Base-by-base conservation (phyloP, 805 yeast species). In the Ogataea paraovalis region DNA sequence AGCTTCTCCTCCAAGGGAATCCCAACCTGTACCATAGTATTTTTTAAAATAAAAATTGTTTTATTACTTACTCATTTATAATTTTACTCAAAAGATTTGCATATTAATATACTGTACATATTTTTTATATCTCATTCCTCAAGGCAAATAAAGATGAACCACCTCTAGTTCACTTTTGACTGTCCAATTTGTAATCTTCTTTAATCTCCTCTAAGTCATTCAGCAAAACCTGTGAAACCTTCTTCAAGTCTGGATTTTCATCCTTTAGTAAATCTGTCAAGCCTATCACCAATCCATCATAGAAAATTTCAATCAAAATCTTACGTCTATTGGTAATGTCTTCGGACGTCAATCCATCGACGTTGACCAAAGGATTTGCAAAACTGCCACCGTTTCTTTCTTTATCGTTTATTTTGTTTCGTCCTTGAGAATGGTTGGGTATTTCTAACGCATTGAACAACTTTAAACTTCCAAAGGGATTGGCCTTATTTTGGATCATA, bases 381-480 rank as follows among this genome's bases (percentile, higher is more conserved):
- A 37, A 48, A n/a, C 64, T 45, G 28, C 19, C 42, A 9, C 8
- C 7, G 4, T 13, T n/a, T 3, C n/a, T 6, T 4, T 7, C 14
- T 30, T 23, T 32, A 16, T 38, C 22, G 14, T 22, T 37, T 19
- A 13, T 33, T 20, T 39, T 32, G 16, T 13, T 42, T 38, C 16
- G 51, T 42, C 33, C 19, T 16, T 43, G 42, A 13, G 46, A 43
- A 19, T 44, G 36, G 21, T 32, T 39, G 27, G 47, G 46, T 34
- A 49, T 44, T 43, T 72, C 76, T 19, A 50, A 19, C 28, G 69
- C 70, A 2, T 74, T 68, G 58, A 81, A 84, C 23, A 88, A 67
- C 56, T 80, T 81, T 52, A 88, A 65, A 44, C 80, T 77, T 8
- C 80, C 76, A 61, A 67, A 89, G 2, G 92, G 87, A 51, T 80